A percentile compares a stretch with the other conserved stretches of the same genome.
Conservation (phyloP, 176 grass and related monocot species). For the Poa annua region DNA sequence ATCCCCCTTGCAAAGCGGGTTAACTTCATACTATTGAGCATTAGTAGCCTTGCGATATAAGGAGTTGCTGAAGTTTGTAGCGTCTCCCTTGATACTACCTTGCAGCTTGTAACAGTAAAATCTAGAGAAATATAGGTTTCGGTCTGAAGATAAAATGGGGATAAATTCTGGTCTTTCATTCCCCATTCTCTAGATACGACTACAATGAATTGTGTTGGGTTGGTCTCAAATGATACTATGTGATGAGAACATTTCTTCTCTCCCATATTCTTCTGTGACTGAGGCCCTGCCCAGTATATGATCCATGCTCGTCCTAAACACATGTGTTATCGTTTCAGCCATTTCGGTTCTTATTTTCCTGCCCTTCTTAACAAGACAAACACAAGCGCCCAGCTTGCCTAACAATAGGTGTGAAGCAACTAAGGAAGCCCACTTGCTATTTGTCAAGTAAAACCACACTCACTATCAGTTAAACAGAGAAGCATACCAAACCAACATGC, state of each 20-base stretch:
- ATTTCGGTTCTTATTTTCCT: neutral
- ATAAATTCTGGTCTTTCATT: slow-evolving; percentile 22
- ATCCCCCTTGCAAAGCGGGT: neutral
- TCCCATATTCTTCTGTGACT: neutral
- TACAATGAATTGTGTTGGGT: neutral
- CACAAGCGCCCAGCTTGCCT: too few relatives aligned
- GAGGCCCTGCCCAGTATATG: neutral
- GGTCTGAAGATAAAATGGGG: slow-evolving; percentile 25
- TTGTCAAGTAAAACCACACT: slow-evolving; percentile 2
- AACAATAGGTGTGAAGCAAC: too few relatives aligned
- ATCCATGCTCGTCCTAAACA: neutral
- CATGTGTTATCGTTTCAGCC: neutral
- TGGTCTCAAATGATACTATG: neutral
- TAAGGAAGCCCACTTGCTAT: too few relatives aligned
- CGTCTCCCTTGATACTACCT: neutral
- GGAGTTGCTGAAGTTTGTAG: slow-evolving; percentile 11
- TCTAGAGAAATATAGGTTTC: slow-evolving; percentile 24
- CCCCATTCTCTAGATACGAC: slow-evolving; percentile 14
- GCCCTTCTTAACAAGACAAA: neutral
- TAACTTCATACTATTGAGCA: slow-evolving; percentile 12
- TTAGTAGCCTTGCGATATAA: slow-evolving; percentile 19
- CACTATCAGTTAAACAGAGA: slow-evolving; percentile 18
- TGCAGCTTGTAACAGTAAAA: neutral
- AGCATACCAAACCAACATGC: slow-evolving; percentile 55
- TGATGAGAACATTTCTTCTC: neutral